phyloP scores from a whole-genome alignment of 495 filamentous ascomycete genomes.

The Xylaria castorea region DNA sequence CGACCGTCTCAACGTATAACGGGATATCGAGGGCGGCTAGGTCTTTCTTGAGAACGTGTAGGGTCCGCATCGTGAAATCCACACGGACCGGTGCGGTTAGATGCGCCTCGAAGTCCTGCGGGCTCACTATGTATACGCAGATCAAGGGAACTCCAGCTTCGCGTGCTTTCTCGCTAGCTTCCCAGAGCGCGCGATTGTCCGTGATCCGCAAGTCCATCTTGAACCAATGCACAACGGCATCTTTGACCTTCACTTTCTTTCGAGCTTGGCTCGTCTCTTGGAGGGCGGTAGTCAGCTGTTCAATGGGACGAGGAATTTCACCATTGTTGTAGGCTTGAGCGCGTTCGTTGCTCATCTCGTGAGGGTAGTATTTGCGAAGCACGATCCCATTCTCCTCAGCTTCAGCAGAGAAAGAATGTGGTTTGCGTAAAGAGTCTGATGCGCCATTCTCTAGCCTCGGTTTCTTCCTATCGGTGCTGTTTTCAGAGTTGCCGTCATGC shows the following conservation, averaged over 20 bases:
- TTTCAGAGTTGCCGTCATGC: constrained; percentile 33
- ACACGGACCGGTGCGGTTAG: constrained; percentile 73
- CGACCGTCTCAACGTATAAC: constrained; percentile 74
- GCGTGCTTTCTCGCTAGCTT: constrained; percentile 71
- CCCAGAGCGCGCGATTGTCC: constrained; percentile 76
- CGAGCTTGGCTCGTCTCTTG: constrained; percentile 57
- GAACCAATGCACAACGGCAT: constrained; percentile 89
- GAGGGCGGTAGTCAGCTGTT: constrained; percentile 62
- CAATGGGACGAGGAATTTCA: constrained; percentile 72
- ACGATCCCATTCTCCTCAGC: constrained; percentile 74
- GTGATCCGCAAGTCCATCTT: constrained; percentile 77
- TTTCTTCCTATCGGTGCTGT: constrained; percentile 39
- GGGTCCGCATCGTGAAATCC: constrained; percentile 77
- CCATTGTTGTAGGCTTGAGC: constrained; percentile 73
- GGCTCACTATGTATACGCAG: constrained; percentile 79
- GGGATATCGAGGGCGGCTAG: constrained; percentile 78
- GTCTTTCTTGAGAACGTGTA: constrained; percentile 70
- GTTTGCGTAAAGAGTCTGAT: constrained; percentile 43
- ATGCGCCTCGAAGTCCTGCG: constrained; percentile 87
- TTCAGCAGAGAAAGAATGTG: constrained; percentile 51
- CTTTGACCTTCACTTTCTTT: constrained; percentile 53
- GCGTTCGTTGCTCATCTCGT: constrained; percentile 80
- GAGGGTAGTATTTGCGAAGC: constrained; percentile 81
- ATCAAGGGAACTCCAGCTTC: constrained; percentile 72
- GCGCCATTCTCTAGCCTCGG: constrained; percentile 28